A percentile compares a stretch with the other conserved stretches of the same genome.
These are phyloP conservation scores for Candida railenensis DNA, from an alignment of 805 yeast species.

Conservation along the genomic window DNA sequence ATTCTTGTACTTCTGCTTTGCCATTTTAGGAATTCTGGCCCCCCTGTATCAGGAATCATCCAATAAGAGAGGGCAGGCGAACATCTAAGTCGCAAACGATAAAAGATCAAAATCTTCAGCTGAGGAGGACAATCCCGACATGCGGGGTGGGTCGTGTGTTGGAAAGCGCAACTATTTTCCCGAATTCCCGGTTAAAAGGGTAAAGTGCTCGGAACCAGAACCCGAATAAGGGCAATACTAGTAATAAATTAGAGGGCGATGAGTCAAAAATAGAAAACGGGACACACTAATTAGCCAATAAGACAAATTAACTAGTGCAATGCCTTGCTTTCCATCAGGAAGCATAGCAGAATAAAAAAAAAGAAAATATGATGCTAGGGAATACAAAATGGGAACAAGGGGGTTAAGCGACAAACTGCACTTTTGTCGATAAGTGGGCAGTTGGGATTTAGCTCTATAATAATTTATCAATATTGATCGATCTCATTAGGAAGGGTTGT, in stretches of 20 bases:
- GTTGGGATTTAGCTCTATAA: no score
- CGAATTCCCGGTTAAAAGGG: conserved; percentile 2
- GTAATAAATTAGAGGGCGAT: neutral
- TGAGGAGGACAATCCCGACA: no score
- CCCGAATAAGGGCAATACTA: neutral
- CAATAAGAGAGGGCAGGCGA: neutral
- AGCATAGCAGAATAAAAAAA: no score
- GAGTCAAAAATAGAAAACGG: neutral
- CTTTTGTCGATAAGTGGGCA: no score
- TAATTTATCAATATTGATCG: neutral
- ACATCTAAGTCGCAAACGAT: neutral
- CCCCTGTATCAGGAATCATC: neutral
- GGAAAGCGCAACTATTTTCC: neutral
- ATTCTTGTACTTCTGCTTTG: neutral
- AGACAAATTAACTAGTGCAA: neutral
- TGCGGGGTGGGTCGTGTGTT: neutral
- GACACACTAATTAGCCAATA: neutral
- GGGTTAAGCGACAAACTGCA: no score
- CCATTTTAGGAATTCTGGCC: neutral
- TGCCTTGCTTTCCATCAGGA: no score
- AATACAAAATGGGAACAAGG: no score
- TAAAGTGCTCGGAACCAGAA: neutral
- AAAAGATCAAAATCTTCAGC: neutral
- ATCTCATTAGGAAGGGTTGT: neutral
- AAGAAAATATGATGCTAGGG: neutral